Base-by-base conservation (phyloP, 192 early-diverging fungal genomes). In the Umbelopsis isabellina region DNA sequence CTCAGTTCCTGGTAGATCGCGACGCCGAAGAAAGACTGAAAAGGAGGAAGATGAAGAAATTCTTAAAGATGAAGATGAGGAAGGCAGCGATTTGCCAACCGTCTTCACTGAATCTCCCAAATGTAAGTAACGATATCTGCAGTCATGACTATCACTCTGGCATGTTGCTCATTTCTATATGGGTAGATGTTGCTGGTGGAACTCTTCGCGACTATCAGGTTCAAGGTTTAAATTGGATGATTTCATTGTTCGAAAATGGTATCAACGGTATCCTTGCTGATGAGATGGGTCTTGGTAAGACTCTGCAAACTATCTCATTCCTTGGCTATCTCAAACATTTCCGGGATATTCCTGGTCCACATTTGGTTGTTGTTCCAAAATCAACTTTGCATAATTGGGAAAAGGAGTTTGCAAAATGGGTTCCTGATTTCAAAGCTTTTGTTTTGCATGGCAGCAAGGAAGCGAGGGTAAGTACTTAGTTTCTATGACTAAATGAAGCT, bases 211-310 rank as follows among this genome's bases (percentile, higher is more conserved):
- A 98, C 76, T 99, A 99, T 72, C 97, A 99, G 76, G 77, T 98
- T 22, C 95, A 97, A 66, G 97, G 97, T 20, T 85, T 99, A 37
- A 98, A 96, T 79, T 99, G 97, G 97, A 92, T 99, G 86, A 91
- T 99, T 30, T 95, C 93, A 2, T 84, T 99, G 49, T 97, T 89
- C 70, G 90, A 95, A 70, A 97, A 99, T 76, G 94, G 94, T n/a
- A 95, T 99, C 79, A 99, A 99, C 76, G 97, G 97, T 22, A 97
- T 98, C 64, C 79, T 99, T 37, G 96, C 97, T n/a, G 97, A 98
- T 81, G 96, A 98, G 80, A 97, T 98, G 96, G 96, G 96, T 51
- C 85, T 99, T 51, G 96, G 96, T 13, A 99, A 99, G 78, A 99
- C 97, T 2, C 81, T 97, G 18, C 97, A 99, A 77, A 92, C 94